phyloP scores from a whole-genome alignment of 2,329 filamentous ascomycete genomes.

The Sclerotinia borealis region DNA sequence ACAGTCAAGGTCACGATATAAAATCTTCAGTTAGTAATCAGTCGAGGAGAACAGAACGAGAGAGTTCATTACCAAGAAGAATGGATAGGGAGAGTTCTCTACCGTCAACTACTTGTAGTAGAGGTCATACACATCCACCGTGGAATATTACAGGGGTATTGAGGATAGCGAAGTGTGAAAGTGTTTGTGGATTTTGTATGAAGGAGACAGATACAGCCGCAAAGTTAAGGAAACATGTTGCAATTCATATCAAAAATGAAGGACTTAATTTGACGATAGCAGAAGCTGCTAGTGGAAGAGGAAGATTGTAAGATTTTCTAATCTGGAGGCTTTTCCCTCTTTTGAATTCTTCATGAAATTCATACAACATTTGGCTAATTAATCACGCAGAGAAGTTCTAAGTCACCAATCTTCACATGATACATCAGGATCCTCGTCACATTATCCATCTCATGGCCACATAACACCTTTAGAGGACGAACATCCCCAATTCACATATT shows the following conservation, averaged over 20 bases:
- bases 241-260: conserved; percentile 31
- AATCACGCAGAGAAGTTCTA: neutral
- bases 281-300: conserved; percentile 27
- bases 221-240: conserved; percentile 31
- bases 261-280: conserved; percentile 26
- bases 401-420: conserved; percentile 1
- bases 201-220: conserved; percentile 30
- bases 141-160: conserved; percentile 28
- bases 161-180: conserved; percentile 28
- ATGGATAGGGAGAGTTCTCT: conserved; percentile 15
- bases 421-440: neutral
- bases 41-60: neutral
- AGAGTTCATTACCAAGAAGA: neutral
- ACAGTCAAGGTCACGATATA: neutral
- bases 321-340: neutral
- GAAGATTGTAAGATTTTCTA: conserved; percentile 24
- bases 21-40: neutral
- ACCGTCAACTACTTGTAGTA: conserved; percentile 25
- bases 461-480: conserved; percentile 3
- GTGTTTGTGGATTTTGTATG: conserved; percentile 29
- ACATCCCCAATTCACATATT: neutral
- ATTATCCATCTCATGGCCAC: neutral
- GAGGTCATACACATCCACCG: conserved; percentile 28
- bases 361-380: neutral
- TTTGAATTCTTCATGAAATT: neutral